Percentiles rank a stretch among this genome's conserved stretches.
Evolutionary conservation across 2,329 filamentous ascomycete species (phyloP).

Genomic region (Dactylellina leptospora): DNA sequence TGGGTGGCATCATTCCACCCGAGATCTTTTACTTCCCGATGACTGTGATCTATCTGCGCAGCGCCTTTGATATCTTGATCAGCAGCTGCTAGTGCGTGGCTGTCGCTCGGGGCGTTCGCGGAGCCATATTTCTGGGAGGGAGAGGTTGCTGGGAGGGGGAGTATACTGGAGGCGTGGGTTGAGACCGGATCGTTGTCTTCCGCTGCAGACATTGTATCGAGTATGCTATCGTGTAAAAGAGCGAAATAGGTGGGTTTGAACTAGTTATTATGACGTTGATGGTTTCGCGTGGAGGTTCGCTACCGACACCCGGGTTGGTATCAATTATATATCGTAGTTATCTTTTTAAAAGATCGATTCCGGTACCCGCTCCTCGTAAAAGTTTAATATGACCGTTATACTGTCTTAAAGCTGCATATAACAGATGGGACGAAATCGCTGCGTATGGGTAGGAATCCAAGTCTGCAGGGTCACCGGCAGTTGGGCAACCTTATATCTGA

Average conservation of each 20-base stretch:
- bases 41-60: conserved; percentile 61
- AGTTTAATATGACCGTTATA: too few relatives aligned
- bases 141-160: conserved; percentile 49
- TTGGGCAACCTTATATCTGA: conserved; percentile 11
- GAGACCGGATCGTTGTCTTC: conserved; percentile 46
- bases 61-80: conserved; percentile 59
- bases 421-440: background rate
- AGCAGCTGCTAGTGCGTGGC: conserved; percentile 61
- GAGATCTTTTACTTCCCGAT: conserved; percentile 64
- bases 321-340: too few relatives aligned
- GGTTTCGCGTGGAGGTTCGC: too few relatives aligned
- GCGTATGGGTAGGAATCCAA: background rate
- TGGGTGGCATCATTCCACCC: conserved; percentile 68
- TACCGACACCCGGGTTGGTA: too few relatives aligned
- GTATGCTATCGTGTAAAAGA: too few relatives aligned
- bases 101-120: conserved; percentile 59
- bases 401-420: background rate
- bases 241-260: too few relatives aligned
- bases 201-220: conserved; percentile 31
- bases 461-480: background rate
- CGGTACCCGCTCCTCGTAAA: too few relatives aligned
- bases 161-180: conserved; percentile 51
- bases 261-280: too few relatives aligned
- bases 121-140: conserved; percentile 40
- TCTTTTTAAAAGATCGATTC: too few relatives aligned